Evolutionary conservation across 768 basidiomycete genomes (phyloP).

Genomic region (Coprinopsis strossmayeri): DNA sequence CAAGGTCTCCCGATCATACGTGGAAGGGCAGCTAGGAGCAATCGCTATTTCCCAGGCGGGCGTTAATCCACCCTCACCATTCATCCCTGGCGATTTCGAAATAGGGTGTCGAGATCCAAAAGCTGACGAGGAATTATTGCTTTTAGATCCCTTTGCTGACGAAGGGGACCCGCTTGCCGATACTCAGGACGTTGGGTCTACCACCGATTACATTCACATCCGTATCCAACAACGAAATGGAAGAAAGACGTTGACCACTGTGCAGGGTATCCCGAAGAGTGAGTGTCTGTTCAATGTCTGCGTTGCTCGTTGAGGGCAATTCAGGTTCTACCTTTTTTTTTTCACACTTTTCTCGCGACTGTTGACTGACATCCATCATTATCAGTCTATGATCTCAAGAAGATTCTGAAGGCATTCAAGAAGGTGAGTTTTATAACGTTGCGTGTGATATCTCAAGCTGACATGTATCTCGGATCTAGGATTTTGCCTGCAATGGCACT

Average conservation of each 20-base stretch:
- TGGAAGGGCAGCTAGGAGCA: no score
- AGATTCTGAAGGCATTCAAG: slow-evolving; percentile 98
- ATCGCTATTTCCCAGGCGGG: no score
- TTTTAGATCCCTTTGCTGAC: slow-evolving; percentile 91
- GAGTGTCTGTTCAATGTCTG: slow-evolving; percentile 21
- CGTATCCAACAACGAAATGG: slow-evolving; percentile 99
- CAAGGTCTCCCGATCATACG: no score
- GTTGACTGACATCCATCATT: slow-evolving; percentile 9
- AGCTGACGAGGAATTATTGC: slow-evolving; percentile 11
- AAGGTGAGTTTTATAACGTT: slow-evolving; percentile 50
- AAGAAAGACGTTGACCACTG: slow-evolving; percentile 94
- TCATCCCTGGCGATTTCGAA: not conserved
- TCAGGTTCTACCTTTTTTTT: not conserved
- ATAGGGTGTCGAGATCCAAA: not conserved
- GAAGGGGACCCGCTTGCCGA: slow-evolving; percentile 79
- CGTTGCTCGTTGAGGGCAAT: not conserved
- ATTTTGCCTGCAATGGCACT: slow-evolving; percentile 98
- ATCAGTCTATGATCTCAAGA: slow-evolving; percentile 93
- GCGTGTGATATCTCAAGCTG: not conserved
- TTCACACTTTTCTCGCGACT: not conserved
- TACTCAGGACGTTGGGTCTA: slow-evolving; percentile 71
- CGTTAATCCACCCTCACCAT: no score
- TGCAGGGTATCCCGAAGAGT: slow-evolving; percentile 93
- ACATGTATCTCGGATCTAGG: slow-evolving; percentile 41
- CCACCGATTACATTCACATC: slow-evolving; percentile 84